These are phyloP conservation scores for Aristolochia contorta DNA, from an alignment of 164 flowering plant species.

Conservation along the genomic window DNA sequence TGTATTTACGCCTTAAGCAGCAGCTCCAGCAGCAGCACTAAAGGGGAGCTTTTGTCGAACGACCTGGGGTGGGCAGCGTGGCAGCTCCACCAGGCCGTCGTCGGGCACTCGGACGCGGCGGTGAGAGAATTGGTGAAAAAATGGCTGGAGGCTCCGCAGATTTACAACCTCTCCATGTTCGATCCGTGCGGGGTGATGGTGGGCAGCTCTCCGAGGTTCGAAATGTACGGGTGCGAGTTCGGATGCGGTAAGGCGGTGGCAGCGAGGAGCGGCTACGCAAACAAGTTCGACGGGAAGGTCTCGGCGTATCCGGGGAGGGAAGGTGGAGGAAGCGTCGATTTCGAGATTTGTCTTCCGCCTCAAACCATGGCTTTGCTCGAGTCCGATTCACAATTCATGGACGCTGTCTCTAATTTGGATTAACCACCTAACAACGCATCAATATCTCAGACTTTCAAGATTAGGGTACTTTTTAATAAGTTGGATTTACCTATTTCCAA, in stretches of 20 bases:
- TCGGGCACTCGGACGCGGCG: conserved; percentile 32
- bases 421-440: no score
- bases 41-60: conserved; percentile 32
- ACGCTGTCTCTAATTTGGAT: conserved; percentile 25
- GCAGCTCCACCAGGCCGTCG: conserved; percentile 39
- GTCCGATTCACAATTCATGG: conserved; percentile 25
- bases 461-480: no score
- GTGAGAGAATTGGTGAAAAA: conserved; percentile 36
- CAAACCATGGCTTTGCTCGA: conserved; percentile 66
- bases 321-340: conserved; percentile 76
- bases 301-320: conserved; percentile 78
- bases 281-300: conserved; percentile 81
- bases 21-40: conserved; percentile 17
- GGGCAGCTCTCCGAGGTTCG: conserved; percentile 85
- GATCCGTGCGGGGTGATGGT: conserved; percentile 55
- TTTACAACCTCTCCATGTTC: conserved; percentile 52
- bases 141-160: conserved; percentile 53
- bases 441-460: no score
- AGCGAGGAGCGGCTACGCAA: conserved; percentile 62
- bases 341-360: conserved; percentile 66
- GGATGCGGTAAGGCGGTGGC: conserved; percentile 87
- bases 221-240: conserved; percentile 77
- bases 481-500: no score
- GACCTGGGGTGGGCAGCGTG: conserved; percentile 67
- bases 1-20: conserved; percentile 11